Conservation (phyloP, 169 alveolate species). For the Eimeria acervulina region DNA sequence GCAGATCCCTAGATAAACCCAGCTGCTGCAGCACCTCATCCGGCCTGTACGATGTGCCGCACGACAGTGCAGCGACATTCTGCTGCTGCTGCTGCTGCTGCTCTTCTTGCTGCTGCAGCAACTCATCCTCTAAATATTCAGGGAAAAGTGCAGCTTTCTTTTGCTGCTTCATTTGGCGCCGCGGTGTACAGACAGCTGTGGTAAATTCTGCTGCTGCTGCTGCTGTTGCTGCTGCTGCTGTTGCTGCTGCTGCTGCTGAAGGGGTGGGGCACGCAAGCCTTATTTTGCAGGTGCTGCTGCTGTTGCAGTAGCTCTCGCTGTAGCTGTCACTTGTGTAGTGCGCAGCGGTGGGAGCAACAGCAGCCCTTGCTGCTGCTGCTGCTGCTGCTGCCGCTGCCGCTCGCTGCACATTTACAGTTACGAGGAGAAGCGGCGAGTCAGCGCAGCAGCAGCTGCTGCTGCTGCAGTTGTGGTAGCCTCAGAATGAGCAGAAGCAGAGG, state of each 20-base stretch:
- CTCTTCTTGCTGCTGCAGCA: conserved; percentile 11
- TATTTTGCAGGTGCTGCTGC: not conserved
- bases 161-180: not conserved
- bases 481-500: not conserved
- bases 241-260: not conserved
- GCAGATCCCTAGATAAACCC: conserved; percentile 18
- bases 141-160: conserved; percentile 1
- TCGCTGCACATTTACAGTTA: not conserved
- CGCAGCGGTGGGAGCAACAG: not conserved
- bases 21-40: conserved; percentile 21
- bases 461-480: not conserved
- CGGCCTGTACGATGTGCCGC: conserved; percentile 33
- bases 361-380: not conserved
- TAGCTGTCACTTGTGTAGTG: not conserved
- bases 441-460: not conserved
- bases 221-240: not conserved
- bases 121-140: conserved; percentile 6
- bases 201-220: not conserved
- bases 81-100: conserved; percentile 34
- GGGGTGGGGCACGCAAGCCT: not conserved
- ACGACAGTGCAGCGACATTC: conserved; percentile 12
- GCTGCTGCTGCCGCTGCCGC: conserved; percentile 31
- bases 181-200: not conserved
- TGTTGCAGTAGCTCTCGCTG: not conserved
- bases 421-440: not conserved